These are phyloP conservation scores for Blastobotrys illinoisensis DNA, from an alignment of 1,139 yeast genomes.

Conservation along the genomic window DNA sequence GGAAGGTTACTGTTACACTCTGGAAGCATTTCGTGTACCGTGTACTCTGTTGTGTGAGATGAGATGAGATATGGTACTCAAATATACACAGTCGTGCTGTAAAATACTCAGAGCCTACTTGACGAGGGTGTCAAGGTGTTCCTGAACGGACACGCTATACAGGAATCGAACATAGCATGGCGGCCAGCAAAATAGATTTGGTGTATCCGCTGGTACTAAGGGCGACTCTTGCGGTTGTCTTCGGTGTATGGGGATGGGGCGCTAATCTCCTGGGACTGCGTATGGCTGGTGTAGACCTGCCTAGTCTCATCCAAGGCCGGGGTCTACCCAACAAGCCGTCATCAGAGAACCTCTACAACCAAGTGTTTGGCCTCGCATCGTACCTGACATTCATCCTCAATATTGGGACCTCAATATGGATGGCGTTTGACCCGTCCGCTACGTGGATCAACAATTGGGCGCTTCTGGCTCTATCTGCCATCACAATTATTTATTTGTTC, in stretches of 20 bases:
- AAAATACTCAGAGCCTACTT: not conserved
- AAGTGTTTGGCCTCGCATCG: conserved; percentile 15
- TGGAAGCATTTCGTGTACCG: no score
- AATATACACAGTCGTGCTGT: not conserved
- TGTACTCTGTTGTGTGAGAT: no score
- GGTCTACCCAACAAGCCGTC: not conserved
- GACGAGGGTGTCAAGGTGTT: not conserved
- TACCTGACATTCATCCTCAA: conserved; percentile 19
- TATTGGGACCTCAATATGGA: conserved; percentile 6
- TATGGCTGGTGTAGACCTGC: conserved; percentile 38
- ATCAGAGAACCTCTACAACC: conserved; percentile 20
- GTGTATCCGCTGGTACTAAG: not conserved
- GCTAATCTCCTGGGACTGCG: conserved; percentile 37
- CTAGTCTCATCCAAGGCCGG: conserved; percentile 33
- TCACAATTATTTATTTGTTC: conserved; percentile 26
- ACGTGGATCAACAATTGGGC: not conserved
- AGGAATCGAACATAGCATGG: not conserved
- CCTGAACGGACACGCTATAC: not conserved
- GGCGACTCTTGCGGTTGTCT: conserved; percentile 29
- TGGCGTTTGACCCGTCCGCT: not conserved
- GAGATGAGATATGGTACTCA: not conserved
- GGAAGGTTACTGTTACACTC: no score
- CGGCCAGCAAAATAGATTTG: not conserved
- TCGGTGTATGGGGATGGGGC: conserved; percentile 50
- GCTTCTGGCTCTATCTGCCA: not conserved